These are phyloP conservation scores for Suillus subluteus DNA, from an alignment of 768 basidiomycete species.

Conservation along the genomic window DNA sequence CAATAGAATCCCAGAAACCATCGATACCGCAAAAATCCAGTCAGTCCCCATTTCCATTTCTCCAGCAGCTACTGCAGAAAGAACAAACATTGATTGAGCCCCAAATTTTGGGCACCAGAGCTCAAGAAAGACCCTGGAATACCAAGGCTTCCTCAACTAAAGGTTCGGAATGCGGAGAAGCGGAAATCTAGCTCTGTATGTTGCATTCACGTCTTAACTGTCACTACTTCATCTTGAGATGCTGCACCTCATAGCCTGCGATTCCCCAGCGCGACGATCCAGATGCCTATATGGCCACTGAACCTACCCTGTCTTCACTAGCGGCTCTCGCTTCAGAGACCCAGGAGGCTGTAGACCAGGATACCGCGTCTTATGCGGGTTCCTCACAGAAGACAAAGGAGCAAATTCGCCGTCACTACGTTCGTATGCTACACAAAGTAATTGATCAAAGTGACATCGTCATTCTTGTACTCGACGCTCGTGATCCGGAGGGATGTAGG, in stretches of 20 bases:
- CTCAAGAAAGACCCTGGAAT: slow-evolving; percentile 90
- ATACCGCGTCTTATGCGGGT: slow-evolving; percentile 38
- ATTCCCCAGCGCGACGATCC: slow-evolving; percentile 42
- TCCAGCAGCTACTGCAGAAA: background rate
- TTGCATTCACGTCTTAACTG: slow-evolving; percentile 18
- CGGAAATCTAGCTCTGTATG: slow-evolving; percentile 47
- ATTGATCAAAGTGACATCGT: slow-evolving; percentile 93
- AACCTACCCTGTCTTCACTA: slow-evolving; percentile 68
- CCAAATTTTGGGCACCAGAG: slow-evolving; percentile 44
- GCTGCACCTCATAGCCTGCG: slow-evolving; percentile 19
- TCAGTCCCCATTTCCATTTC: slow-evolving; percentile 12
- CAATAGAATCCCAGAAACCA: slow-evolving; percentile 29
- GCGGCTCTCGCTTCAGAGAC: slow-evolving; percentile 48
- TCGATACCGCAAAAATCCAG: slow-evolving; percentile 31
- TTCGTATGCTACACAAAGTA: slow-evolving; percentile 86
- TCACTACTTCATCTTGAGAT: background rate
- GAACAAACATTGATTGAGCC: slow-evolving; percentile 7
- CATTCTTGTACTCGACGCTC: slow-evolving; percentile 87
- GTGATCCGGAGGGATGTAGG: slow-evolving; percentile 93
- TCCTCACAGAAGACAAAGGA: slow-evolving; percentile 58
- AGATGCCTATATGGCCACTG: slow-evolving; percentile 74
- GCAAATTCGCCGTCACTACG: slow-evolving; percentile 71
- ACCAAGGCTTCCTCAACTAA: slow-evolving; percentile 78
- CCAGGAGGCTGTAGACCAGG: slow-evolving; percentile 15
- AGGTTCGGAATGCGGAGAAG: slow-evolving; percentile 57